These are phyloP conservation scores for Gossypium aridum DNA, from an alignment of 441 rosid genomes.

Conservation along the genomic window DNA sequence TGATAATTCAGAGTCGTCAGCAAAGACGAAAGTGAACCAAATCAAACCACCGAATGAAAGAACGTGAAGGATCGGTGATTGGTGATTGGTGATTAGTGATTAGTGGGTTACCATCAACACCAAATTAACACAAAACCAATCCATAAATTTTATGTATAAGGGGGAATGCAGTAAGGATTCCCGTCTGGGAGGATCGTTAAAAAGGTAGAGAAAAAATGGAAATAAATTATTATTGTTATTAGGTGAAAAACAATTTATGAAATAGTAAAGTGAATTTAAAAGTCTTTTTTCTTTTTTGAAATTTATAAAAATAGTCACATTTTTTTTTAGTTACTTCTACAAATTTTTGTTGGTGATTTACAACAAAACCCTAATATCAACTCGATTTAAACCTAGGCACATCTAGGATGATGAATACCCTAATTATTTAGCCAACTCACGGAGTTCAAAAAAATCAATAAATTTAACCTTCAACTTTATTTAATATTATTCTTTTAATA, in stretches of 20 bases:
- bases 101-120: neutral
- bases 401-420: accelerated
- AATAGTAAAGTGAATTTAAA: no score
- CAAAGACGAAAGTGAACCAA: neutral
- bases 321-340: no score
- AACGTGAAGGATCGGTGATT: neutral
- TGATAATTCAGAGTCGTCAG: neutral
- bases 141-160: neutral
- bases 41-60: neutral
- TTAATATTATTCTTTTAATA: no score
- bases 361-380: no score
- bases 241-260: no score
- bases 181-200: neutral
- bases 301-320: no score
- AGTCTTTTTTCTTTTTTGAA: no score
- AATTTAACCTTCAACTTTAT: no score
- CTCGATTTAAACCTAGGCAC: no score
- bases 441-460: no score
- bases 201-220: neutral
- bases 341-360: no score
- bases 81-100: neutral
- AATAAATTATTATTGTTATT: neutral
- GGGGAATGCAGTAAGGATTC: neutral
- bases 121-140: neutral
- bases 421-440: no score